Base-by-base conservation (phyloP, 2,329 filamentous ascomycete species). In the Sordariomycetes sp. region DNA sequence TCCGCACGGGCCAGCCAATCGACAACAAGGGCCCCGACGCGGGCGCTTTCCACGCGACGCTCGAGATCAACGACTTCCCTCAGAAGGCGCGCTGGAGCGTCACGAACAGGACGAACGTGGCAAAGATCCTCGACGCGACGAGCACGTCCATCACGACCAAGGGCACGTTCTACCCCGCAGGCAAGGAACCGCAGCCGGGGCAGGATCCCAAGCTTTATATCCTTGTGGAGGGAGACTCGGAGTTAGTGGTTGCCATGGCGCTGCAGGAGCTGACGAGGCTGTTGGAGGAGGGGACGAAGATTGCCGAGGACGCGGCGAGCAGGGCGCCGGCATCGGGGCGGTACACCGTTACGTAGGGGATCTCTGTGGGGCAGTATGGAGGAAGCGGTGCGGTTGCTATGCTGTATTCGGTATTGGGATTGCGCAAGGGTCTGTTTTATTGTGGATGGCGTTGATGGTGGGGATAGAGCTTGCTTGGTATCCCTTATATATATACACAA, bases 61-160 rank as follows among this genome's bases (percentile, higher is more conserved):
- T 99, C 60, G 94, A 97, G 71, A 99, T 99, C 81, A 99, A 99
- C 71, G 94, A 99, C 72, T 97, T 97, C 72, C 94, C 94, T 36
- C 94, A 99, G 70, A 97, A 96, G 77, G 94, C 94, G 62, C 84
- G 94, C 64, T 99, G 94, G 94, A 92, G 90, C 12, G 94, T 99
- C 73, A 99, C 94, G 45, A 99, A 99, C 70, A 84, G 94, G 62
- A 97, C 94, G 39, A 99, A 99, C 66, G 94, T 99, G 58, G 91
- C 92, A 64, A 99, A 97, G 77, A 96, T 99, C 64, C 79, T 99
- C 62, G 94, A 99, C 67, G 82, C 89, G 10, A 96, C 92, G 0
- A 92, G 90, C 48, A 95, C 91, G 1, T 96, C 90, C 7, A 99
- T 99, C 69, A 99, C 94, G 0, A 96, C 90, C 52, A 99, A 99